These are phyloP conservation scores for Nemania abortiva DNA, from an alignment of 2,329 filamentous ascomycete species.

Conservation along the genomic window DNA sequence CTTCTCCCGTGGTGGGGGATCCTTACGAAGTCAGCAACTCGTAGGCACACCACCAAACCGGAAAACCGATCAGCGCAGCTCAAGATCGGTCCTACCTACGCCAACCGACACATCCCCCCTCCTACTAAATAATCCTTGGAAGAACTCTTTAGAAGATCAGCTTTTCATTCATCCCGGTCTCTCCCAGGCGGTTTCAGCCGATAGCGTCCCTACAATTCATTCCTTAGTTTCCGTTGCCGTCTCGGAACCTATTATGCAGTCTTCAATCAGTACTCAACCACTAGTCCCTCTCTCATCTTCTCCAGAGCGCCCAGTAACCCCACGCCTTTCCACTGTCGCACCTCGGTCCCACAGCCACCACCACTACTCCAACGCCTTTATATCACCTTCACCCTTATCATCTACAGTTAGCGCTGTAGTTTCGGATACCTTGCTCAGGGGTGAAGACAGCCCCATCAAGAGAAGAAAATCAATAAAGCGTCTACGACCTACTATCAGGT, in stretches of 20 bases:
- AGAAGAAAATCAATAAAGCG: constrained; percentile 61
- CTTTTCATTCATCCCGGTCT: constrained; percentile 50
- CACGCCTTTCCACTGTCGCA: constrained; percentile 50
- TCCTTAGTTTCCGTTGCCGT: constrained; percentile 46
- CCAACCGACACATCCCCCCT: constrained; percentile 55
- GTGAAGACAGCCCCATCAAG: constrained; percentile 56
- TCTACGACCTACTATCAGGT: constrained; percentile 63
- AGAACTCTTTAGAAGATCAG: constrained; percentile 52
- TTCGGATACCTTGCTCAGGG: constrained; percentile 65
- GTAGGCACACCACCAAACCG: constrained; percentile 55
- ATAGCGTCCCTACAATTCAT: constrained; percentile 51
- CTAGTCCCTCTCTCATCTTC: constrained; percentile 42
- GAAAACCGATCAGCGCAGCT: constrained; percentile 48
- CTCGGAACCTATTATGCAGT: constrained; percentile 46
- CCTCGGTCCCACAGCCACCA: constrained; percentile 55
- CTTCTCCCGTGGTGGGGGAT: constrained; percentile 57
- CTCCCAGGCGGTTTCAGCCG: constrained; percentile 50
- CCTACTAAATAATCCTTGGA: constrained; percentile 59
- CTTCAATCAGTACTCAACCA: constrained; percentile 40
- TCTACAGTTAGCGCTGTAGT: constrained; percentile 70
- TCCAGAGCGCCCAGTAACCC: constrained; percentile 48
- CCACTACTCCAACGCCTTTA: constrained; percentile 62
- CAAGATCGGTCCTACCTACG: constrained; percentile 50
- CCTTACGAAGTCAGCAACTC: constrained; percentile 52
- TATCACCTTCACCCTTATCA: constrained; percentile 70